Evolutionary conservation across 495 filamentous ascomycete species (phyloP), one percentile per base, ranked within the genome.

Genomic region (Mytilinidion resinicola): DNA sequence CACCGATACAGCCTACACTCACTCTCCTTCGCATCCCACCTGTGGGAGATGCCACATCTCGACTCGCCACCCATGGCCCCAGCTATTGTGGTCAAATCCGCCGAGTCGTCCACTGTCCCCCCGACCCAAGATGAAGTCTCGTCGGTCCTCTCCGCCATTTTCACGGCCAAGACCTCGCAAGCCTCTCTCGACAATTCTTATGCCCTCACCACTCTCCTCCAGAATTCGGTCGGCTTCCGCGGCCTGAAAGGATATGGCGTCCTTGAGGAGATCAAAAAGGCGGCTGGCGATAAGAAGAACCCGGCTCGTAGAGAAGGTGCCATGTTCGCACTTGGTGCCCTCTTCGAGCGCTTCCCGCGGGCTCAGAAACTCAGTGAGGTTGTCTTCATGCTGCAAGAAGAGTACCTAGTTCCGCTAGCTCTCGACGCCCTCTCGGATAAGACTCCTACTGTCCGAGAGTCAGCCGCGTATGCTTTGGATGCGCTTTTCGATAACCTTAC

Each of bases 261-360:
- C 59, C 60, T 90, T 39, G 72, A 80, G 60, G 76, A 81, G 51
- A 76, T 93, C 66, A 87, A 86, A 73, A 96, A 96, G 77, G 90
- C 87, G 49, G 90, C 95, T 9, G 73, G 80, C 57, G 91, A 98
- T 76, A 98, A 96, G 83, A 98, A 98, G 78, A 91, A 85, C 75
- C 87, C 87, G 7, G 77, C 84, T 54, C 82, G 81, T 62, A 81
- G 95, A 56, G 93, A 97, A 73, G 90, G 93, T 69, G 88, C 92
- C 50, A 95, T 97, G 84, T 91, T 96, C 67, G 85, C 95, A 52
- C 80, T 96, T 44, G 95, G 93, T 52, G 93, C 93, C 53, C 69
- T 99, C 14, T 91, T 96, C 65, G 93, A 99, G 75, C 84, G 84
- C 15, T 87, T 96, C 70, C 89, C 91, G 20, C 78, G 80, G 10